Evolutionary conservation across 2,329 filamentous ascomycete species (phyloP).

Genomic region (Tolypocladium endophyticum): DNA sequence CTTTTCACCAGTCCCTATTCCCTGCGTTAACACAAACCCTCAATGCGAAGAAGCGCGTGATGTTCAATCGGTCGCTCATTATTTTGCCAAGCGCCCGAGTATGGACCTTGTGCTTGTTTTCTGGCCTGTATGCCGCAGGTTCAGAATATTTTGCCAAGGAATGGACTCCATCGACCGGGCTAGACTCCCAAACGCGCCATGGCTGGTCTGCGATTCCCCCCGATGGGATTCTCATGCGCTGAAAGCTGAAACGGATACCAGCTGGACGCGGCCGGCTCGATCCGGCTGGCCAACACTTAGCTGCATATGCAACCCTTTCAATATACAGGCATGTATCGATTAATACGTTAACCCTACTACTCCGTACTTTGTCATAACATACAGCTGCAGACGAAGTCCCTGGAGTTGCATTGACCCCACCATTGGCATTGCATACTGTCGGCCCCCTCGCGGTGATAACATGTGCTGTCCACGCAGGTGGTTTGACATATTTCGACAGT

Average conservation of each 20-base stretch:
- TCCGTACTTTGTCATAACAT: background rate
- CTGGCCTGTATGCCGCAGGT: background rate
- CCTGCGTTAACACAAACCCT: background rate
- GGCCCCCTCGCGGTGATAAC: background rate
- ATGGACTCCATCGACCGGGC: background rate
- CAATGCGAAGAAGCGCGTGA: background rate
- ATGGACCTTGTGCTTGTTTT: background rate
- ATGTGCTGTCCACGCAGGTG: background rate
- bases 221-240: background rate
- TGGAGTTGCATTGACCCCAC: background rate
- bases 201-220: background rate
- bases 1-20: no score
- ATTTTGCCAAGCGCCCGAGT: background rate
- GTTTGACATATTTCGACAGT: no score
- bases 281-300: background rate
- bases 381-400: background rate
- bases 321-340: background rate
- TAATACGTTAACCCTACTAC: background rate
- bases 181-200: background rate
- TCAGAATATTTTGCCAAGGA: background rate
- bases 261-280: background rate
- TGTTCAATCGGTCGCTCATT: background rate
- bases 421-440: background rate
- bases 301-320: background rate
- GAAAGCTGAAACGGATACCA: background rate